Evolutionary conservation across 169 alveolate species (phyloP), one percentile per base, ranked within the genome.

Genomic region (Plasmodium knowlesi): DNA sequence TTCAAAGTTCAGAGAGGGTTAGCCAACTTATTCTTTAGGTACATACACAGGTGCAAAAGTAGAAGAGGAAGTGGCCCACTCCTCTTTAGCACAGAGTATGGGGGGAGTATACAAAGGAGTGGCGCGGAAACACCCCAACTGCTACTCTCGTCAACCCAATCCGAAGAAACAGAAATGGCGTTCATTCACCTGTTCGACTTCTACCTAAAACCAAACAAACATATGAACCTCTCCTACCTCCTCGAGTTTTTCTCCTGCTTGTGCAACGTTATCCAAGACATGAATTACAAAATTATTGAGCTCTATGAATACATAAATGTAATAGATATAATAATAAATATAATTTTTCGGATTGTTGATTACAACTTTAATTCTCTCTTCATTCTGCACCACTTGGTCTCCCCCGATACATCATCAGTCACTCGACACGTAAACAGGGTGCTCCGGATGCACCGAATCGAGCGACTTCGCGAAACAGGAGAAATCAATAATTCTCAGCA

Each of bases 281-380:
- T 78, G 12, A 78, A 91, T 82, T 46, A 91, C 25, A 91, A 91
- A 71, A 80, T 91, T 19, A 82, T 91, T 6, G 90, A 91, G 43
- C 70, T 91, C 50, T 91, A 82, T 80, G 86, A 91, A 25, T 91
- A 91, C 57, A 50, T 81, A 6, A 67, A 67, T 82, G 78, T 43
- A 12, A 72, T 78, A 67, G 85, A 91, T 46, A 91, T 91, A 9
- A 70, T 82, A 70, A 37, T 91, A 72, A 91, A 53, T 41, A 91
- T 91, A 14, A 72, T 91, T 70, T 32, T 37, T 2, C 74, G 8
- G 53, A 91, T 91, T n/a, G 41, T 91, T 4, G 39, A 91, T 19
- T 91, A 91, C 32, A 81, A 91, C 83, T 91, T 81, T 53, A 91
- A 91, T 19, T 91, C 95, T 0, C 71, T 91, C 30, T 91, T 91